Base-by-base conservation (phyloP, 2,329 filamentous ascomycete species). In the Hyphodiscus sp. region DNA sequence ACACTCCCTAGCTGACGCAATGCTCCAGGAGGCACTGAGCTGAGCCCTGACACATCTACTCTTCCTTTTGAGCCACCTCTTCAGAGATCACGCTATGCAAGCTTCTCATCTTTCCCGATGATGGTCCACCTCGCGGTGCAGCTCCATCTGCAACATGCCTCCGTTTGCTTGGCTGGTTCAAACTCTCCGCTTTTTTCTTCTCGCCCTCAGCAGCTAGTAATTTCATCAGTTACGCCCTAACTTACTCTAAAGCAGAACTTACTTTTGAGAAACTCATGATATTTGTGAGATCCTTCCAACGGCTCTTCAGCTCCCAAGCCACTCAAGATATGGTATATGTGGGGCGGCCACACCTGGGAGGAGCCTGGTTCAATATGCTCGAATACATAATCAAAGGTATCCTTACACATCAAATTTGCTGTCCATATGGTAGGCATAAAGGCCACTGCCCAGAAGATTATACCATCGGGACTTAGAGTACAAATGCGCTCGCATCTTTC, bases 391-490 rank as follows among this genome's bases (percentile, higher is more conserved):
- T 42, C 30, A 49, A 49, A 49, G 20, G 23, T 43, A 41, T 50
- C 20, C 11, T 41, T 54, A 23, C 41, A 54, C 41, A 54, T 54
- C 19, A 26, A 41, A 50, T 54, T 50, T 11, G 41, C 51, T 41
- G 23, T 50, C 51, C 41, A 54, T 50, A 50, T 50, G 26, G 20
- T 54, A 50, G 47, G 41, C 23, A 26, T 46, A 41, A 54, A 54
- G 42, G 51, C 51, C 41, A 54, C 51, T 54, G 47, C 51, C 51
- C 41, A 54, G 29, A 47, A 49, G 15, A 54, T 54, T 54, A 54
- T 50, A 26, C 51, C 41, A 50, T 50, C 41, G 8, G 23, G 51
- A 20, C 51, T 54, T 26, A 54, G 38, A 19, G 10, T 54, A 50
- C 47, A 50, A 41, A 54, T 54, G 41, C 47, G 45, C 41, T 52